Conservation (phyloP, 179 eudicot genomes). For the Beta lomatogona region DNA sequence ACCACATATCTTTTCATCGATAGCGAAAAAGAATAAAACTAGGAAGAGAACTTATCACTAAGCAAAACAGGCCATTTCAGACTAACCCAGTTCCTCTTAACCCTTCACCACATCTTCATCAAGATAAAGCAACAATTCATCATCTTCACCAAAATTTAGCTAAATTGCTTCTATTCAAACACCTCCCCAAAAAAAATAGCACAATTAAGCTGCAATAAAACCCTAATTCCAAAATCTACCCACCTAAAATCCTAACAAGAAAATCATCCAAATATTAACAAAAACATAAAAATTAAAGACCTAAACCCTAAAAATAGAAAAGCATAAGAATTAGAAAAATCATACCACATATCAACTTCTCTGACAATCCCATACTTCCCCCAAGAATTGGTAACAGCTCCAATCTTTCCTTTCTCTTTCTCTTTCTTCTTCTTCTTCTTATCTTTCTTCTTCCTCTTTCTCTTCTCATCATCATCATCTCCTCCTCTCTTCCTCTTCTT, state of each 20-base stretch:
- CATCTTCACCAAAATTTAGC: neutral
- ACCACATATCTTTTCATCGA: neutral
- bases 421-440: conserved; percentile 46
- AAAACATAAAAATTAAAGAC: conserved; percentile 15
- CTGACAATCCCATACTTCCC: conserved; percentile 84
- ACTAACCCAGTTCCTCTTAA: neutral
- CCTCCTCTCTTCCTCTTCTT: conserved; percentile 28
- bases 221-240: neutral
- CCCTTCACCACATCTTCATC: neutral
- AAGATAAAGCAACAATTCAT: neutral
- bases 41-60: neutral
- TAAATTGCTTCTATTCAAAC: neutral
- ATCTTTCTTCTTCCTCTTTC: conserved; percentile 44
- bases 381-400: conserved; percentile 82
- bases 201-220: neutral
- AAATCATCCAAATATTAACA: neutral
- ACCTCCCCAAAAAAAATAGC: neutral
- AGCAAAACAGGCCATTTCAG: neutral
- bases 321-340: neutral
- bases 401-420: conserved; percentile 60
- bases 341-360: conserved; percentile 95
- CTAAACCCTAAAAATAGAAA: conserved; percentile 29
- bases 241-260: neutral
- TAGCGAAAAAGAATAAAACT: neutral
- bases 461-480: conserved; percentile 36